Percentiles rank a stretch among this genome's conserved stretches.
These are phyloP conservation scores for Mortierella hygrophila DNA, from an alignment of 192 early-diverging fungal species.

Conservation along the genomic window DNA sequence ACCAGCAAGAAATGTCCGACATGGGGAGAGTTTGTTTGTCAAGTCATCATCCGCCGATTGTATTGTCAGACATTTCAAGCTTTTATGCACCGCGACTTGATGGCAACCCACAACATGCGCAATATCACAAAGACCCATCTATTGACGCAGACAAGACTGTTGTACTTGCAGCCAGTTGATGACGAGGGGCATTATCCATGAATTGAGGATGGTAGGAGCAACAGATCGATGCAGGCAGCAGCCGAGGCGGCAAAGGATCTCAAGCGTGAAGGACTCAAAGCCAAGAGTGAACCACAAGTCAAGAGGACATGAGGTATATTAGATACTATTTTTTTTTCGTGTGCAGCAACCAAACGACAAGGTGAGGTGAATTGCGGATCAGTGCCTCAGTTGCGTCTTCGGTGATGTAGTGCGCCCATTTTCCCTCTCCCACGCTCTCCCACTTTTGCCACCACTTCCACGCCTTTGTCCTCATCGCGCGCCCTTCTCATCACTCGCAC, in stretches of 20 bases:
- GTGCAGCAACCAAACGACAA: no score
- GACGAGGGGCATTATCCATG: neutral
- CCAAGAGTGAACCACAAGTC: no score
- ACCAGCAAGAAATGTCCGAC: slow-evolving; percentile 9
- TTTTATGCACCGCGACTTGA: no score
- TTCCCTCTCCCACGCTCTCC: no score
- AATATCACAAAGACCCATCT: neutral
- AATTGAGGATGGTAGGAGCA: neutral
- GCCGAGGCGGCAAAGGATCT: neutral
- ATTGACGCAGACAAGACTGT: neutral
- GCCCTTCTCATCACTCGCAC: neutral
- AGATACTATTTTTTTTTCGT: no score
- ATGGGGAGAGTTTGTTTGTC: slow-evolving; percentile 5
- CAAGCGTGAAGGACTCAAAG: no score
- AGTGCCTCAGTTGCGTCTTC: no score
- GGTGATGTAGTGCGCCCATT: no score
- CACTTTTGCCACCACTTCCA: no score
- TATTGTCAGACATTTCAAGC: neutral
- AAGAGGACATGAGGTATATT: no score
- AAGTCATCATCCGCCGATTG: slow-evolving; percentile 3
- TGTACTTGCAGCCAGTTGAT: slow-evolving; percentile 7
- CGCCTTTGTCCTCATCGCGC: no score
- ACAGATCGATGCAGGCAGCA: neutral
- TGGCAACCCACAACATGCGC: slow-evolving; percentile 2
- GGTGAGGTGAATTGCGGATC: no score